Evolutionary conservation across 1,284 basidiomycete species (phyloP).

Genomic region (Leccinum griseonigrum): DNA sequence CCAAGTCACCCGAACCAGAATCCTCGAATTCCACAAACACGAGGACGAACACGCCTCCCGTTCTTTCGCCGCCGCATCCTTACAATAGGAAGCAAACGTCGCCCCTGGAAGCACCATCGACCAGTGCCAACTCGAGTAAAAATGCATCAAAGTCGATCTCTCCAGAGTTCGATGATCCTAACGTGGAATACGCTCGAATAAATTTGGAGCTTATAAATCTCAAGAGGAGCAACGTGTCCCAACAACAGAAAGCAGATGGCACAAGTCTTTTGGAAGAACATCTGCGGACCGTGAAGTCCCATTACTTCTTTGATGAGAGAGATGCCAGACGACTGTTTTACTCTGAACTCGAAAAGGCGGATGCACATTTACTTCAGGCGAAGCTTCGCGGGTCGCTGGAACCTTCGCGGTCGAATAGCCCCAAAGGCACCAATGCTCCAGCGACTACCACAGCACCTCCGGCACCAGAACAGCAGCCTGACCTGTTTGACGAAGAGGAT

Average conservation of each 20-base stretch:
- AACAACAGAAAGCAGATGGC: constrained; percentile 6
- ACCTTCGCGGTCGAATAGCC: background rate
- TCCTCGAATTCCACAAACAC: constrained; percentile 19
- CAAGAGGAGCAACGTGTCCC: constrained; percentile 5
- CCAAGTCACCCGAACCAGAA: constrained; percentile 1
- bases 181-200: constrained; percentile 58
- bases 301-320: constrained; percentile 75
- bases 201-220: constrained; percentile 55
- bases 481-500: constrained; percentile 49
- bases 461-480: constrained; percentile 17
- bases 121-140: constrained; percentile 9
- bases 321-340: constrained; percentile 65
- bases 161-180: constrained; percentile 54
- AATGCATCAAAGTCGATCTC: constrained; percentile 30
- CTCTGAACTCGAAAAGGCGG: constrained; percentile 53
- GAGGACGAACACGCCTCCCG: constrained; percentile 39
- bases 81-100: constrained; percentile 12
- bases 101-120: constrained; percentile 17
- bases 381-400: constrained; percentile 45
- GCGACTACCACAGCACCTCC: background rate
- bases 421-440: constrained; percentile 2
- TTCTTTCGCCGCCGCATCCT: constrained; percentile 33
- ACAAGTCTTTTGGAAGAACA: constrained; percentile 44
- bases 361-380: constrained; percentile 50
- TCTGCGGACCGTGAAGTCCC: constrained; percentile 54